Base-by-base conservation (phyloP, 2,329 filamentous ascomycete species). In the Microdochium nivale region DNA sequence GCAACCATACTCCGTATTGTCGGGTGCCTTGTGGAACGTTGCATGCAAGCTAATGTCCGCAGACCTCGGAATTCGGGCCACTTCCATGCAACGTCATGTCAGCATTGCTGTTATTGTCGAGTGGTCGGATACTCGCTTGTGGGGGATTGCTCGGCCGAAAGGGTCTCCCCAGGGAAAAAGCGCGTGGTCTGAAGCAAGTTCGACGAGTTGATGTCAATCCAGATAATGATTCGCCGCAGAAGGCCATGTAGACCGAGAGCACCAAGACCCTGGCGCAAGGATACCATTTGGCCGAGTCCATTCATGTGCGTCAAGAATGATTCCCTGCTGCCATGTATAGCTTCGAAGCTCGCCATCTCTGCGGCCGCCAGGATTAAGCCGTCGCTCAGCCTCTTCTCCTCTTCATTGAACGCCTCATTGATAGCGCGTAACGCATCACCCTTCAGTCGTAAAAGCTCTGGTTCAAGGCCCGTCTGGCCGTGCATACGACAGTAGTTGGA, bases 331-430 rank as follows among this genome's bases (percentile, higher is more conserved):
- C 75, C 74, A 55, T 71, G 76, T 54, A 77, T 71, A n/a, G 74
- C 73, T 57, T 79, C 76, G 58, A 75, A 78, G 54, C 70, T 72
- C 10, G 74, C 75, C 73, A 79, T 74, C 55, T 75, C 74, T 32
- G 72, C 72, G 3, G 76, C 72, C 2, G 75, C 74, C 9, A 70
- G 71, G 49, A 78, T 68, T 30, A 76, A 54, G 14, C 68, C 68
- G 56, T 77, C 73, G 53, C 62, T 69, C 7, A 68, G 59, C 3
- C 57, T 56, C 25, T 62, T 55, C 2, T 55, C 54, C 25, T 63
- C 58, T 40, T 65, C 58, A n/a, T 57, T 56, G 27, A 76, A 61
- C 10, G 65, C 63, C 4, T 62, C 54, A 53, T 74, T 75, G 60
- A 77, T 71, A 32, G 68, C 64, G 21, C 60, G 55, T 37, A 78